A percentile compares a stretch with the other conserved stretches of the same genome.
Evolutionary conservation across 106 monocot species (phyloP).

Genomic region (Dendrobium officinale): DNA sequence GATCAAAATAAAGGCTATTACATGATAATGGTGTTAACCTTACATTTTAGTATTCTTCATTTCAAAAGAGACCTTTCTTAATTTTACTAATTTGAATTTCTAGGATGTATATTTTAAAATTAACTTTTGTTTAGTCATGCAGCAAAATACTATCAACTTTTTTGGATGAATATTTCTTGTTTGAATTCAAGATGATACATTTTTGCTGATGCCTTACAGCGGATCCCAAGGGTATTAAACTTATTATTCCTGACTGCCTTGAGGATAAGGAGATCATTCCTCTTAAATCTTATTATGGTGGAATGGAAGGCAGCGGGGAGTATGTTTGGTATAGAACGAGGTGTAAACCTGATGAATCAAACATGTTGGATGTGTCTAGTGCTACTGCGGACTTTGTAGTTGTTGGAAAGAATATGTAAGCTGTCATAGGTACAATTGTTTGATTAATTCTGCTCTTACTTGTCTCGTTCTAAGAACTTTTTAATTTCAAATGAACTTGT

Average conservation of each 20-base stretch:
- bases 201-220: conserved; percentile 30
- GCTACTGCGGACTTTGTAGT: conserved; percentile 25
- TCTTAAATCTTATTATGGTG: conserved; percentile 82
- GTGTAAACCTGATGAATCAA: conserved; percentile 37
- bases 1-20: too few relatives aligned
- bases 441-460: not conserved
- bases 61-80: too few relatives aligned
- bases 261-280: conserved; percentile 83
- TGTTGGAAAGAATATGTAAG: conserved; percentile 72
- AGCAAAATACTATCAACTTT: not conserved
- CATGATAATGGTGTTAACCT: too few relatives aligned
- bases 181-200: not conserved
- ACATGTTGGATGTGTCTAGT: conserved; percentile 23
- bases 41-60: too few relatives aligned
- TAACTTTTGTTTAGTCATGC: not conserved
- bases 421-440: not conserved
- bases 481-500: not conserved
- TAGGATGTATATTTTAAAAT: not conserved
- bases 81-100: too few relatives aligned
- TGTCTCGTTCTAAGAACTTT: not conserved
- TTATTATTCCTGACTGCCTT: conserved; percentile 58
- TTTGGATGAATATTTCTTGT: not conserved
- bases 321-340: conserved; percentile 80
- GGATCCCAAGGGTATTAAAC: conserved; percentile 68
- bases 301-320: conserved; percentile 66